These are phyloP conservation scores for Cupressus sempervirens DNA, from an alignment of 75 land plant species.

Conservation along the genomic window DNA sequence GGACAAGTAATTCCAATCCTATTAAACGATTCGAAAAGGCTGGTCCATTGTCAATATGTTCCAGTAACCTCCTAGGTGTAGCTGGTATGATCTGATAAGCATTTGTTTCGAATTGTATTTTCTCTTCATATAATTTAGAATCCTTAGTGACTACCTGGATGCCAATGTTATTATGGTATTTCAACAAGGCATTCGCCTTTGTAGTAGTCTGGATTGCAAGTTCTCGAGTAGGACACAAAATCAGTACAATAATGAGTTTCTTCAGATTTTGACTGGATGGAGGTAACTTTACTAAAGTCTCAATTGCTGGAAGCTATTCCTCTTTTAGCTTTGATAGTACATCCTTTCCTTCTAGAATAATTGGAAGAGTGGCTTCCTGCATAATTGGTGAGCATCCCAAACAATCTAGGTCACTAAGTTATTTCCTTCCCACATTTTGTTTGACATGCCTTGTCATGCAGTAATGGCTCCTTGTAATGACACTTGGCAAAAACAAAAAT, in stretches of 20 bases:
- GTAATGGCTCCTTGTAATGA: too few relatives aligned
- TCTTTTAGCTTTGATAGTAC: constrained; percentile 60
- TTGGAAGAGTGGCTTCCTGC: constrained; percentile 75
- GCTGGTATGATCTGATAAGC: constrained; percentile 78
- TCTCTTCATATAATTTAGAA: constrained; percentile 56
- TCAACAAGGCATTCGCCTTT: constrained; percentile 57
- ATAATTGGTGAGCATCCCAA: too few relatives aligned
- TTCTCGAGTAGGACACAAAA: constrained; percentile 74
- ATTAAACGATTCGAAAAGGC: constrained; percentile 61
- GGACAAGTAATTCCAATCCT: constrained; percentile 58
- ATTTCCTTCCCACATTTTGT: too few relatives aligned
- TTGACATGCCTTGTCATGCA: too few relatives aligned
- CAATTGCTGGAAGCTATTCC: constrained; percentile 86
- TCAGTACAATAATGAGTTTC: constrained; percentile 46
- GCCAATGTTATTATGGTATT: constrained; percentile 58
- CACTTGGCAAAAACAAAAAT: too few relatives aligned
- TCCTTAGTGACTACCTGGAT: constrained; percentile 63
- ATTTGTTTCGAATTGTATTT: constrained; percentile 44
- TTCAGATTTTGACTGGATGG: constrained; percentile 14
- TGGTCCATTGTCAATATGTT: constrained; percentile 65
- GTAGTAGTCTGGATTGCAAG: constrained; percentile 74
- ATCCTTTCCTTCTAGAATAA: constrained; percentile 74
- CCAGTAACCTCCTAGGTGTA: constrained; percentile 81
- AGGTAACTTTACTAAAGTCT: constrained; percentile 55
- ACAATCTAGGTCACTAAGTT: too few relatives aligned